Conservation (phyloP, 2,329 filamentous ascomycete species). For the Fusarium sp. region DNA sequence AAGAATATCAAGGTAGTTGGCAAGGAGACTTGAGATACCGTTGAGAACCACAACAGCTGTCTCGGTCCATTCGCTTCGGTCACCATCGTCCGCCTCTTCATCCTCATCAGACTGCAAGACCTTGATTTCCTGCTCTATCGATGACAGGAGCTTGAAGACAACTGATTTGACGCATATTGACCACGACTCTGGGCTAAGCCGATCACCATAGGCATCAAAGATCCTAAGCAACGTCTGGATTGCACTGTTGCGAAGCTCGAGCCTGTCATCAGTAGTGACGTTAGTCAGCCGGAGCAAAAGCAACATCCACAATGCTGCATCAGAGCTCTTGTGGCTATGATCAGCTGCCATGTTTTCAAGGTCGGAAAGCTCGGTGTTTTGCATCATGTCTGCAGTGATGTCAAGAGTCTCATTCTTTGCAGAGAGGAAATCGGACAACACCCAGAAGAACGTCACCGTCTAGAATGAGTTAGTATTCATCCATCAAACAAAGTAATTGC, state of each 20-base stretch:
- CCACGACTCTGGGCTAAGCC: constrained; percentile 82
- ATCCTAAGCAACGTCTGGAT: constrained; percentile 92
- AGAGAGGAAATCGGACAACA: constrained; percentile 87
- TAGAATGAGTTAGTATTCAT: constrained; percentile 47
- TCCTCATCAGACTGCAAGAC: constrained; percentile 51
- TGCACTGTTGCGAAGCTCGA: constrained; percentile 85
- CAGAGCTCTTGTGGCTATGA: constrained; percentile 68
- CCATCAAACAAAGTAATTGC: too few relatives aligned
- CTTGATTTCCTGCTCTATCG: constrained; percentile 70
- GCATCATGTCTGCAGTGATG: constrained; percentile 67
- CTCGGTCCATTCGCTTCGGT: constrained; percentile 73
- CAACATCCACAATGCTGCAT: constrained; percentile 82
- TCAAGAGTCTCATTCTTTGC: constrained; percentile 67
- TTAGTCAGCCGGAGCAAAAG: constrained; percentile 77
- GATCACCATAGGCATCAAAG: constrained; percentile 89
- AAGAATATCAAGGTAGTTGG: constrained; percentile 80
- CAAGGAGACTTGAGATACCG: constrained; percentile 78
- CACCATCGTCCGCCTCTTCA: constrained; percentile 55
- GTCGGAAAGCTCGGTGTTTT: constrained; percentile 61
- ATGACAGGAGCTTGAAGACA: constrained; percentile 80
- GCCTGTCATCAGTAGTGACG: constrained; percentile 75
- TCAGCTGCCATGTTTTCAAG: constrained; percentile 69
- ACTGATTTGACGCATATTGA: constrained; percentile 83
- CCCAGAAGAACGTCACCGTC: constrained; percentile 97
- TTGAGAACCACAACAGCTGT: constrained; percentile 80